Percentiles rank a stretch among this genome's conserved stretches.
Conservation (phyloP, 768 basidiomycete genomes). For the Suillus americanus region DNA sequence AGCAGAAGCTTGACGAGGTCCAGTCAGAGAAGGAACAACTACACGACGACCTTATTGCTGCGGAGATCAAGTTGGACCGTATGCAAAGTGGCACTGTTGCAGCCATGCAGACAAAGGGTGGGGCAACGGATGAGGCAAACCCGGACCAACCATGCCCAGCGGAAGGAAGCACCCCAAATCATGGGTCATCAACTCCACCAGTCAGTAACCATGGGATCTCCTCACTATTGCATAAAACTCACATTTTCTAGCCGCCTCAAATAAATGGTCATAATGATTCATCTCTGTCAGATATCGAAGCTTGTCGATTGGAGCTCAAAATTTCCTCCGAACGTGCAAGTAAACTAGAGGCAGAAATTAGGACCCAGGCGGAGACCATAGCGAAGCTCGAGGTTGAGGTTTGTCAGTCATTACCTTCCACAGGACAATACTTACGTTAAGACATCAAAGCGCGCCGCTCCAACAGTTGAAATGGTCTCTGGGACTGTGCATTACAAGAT, state of each 20-base stretch:
- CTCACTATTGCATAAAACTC: conserved; percentile 23
- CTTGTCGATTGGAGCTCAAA: conserved; percentile 27
- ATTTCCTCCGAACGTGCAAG: conserved; percentile 43
- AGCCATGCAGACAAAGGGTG: conserved; percentile 42
- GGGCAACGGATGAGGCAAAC: conserved; percentile 30
- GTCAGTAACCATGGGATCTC: conserved; percentile 57
- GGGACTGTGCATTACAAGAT: conserved; percentile 55
- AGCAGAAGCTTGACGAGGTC: conserved; percentile 48
- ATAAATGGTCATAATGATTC: conserved; percentile 40
- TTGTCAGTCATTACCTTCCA: conserved; percentile 12
- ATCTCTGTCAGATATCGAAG: conserved; percentile 43
- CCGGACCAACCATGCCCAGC: conserved; percentile 28
- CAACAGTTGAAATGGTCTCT: conserved; percentile 44
- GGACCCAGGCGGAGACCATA: conserved; percentile 45
- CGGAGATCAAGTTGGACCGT: conserved; percentile 65
- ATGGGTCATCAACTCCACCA: conserved; percentile 61
- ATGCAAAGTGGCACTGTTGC: conserved; percentile 53
- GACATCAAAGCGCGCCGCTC: conserved; percentile 12
- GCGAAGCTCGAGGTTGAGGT: conserved; percentile 47
- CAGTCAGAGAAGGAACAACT: conserved; percentile 49
- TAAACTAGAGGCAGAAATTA: conserved; percentile 47
- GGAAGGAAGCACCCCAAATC: conserved; percentile 45
- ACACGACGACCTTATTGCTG: conserved; percentile 48
- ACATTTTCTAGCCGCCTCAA: conserved; percentile 45
- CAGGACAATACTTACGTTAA: conserved; percentile 32